These are phyloP conservation scores for Ogataea trehalophila DNA, from an alignment of 805 yeast species.

Conservation along the genomic window DNA sequence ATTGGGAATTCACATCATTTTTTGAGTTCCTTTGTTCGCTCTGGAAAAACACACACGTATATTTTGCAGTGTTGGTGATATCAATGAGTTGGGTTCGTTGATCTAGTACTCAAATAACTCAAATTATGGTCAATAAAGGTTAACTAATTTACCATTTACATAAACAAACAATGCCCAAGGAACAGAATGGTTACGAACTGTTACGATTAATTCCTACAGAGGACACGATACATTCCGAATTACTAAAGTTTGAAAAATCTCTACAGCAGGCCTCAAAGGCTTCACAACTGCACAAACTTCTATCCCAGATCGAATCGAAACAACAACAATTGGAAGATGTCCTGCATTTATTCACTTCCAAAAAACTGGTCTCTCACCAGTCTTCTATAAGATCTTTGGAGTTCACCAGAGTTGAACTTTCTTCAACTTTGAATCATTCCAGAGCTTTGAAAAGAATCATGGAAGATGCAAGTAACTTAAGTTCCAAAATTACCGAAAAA, in stretches of 20 bases:
- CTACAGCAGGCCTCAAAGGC: constrained; percentile 21
- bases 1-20: no score
- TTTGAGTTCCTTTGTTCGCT: no score
- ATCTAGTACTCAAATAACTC: no score
- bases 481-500: constrained; percentile 61
- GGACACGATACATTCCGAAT: constrained; percentile 18
- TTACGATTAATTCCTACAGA: constrained; percentile 11
- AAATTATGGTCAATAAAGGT: no score
- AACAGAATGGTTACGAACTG: not conserved
- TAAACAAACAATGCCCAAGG: no score
- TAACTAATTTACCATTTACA: no score
- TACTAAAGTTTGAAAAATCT: constrained; percentile 17
- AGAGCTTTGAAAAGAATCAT: constrained; percentile 50
- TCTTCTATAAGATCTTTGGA: constrained; percentile 44
- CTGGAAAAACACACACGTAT: no score
- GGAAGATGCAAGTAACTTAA: constrained; percentile 57
- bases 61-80: no score
- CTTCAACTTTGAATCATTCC: constrained; percentile 54
- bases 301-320: constrained; percentile 20
- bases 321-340: constrained; percentile 23
- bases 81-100: no score
- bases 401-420: constrained; percentile 56
- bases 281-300: constrained; percentile 19
- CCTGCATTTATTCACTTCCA: constrained; percentile 20
- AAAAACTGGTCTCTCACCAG: constrained; percentile 35